Conservation (phyloP, 2,329 filamentous ascomycete genomes). For the Fonsecaea multimorphosa region DNA sequence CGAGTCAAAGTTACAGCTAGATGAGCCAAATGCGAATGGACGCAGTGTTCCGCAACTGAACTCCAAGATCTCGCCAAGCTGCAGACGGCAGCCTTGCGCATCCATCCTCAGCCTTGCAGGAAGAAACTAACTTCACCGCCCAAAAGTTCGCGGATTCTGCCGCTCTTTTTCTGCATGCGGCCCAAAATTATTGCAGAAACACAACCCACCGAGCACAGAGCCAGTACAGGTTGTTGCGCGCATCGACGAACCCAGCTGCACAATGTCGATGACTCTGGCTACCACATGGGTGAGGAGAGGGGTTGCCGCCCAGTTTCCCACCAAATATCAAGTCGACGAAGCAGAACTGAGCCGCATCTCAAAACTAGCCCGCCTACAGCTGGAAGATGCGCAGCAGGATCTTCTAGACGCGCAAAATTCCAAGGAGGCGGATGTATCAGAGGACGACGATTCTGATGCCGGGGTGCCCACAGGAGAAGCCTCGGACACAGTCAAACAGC, state of each 20-base stretch:
- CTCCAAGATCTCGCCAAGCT: constrained; percentile 1
- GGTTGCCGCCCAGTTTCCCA: constrained; percentile 75
- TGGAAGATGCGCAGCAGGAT: constrained; percentile 91
- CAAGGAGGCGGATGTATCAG: constrained; percentile 47
- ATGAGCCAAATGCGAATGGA: neutral
- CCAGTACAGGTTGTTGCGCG: neutral
- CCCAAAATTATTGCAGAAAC: constrained; percentile 1
- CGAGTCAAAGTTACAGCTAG: neutral
- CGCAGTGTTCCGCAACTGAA: neutral
- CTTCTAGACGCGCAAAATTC: constrained; percentile 54
- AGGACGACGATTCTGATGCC: constrained; percentile 38
- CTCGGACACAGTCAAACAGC: constrained; percentile 11
- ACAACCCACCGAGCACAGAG: neutral
- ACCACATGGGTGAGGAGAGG: constrained; percentile 78
- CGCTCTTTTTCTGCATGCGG: constrained; percentile 22
- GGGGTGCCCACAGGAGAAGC: constrained; percentile 29
- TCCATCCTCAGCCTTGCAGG: constrained; percentile 21
- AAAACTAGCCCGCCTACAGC: constrained; percentile 74
- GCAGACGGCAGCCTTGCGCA: constrained; percentile 5
- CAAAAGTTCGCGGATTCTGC: constrained; percentile 31
- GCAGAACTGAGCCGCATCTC: constrained; percentile 77
- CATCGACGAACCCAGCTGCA: constrained; percentile 11
- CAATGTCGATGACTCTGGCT: constrained; percentile 74
- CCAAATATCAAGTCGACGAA: constrained; percentile 77
- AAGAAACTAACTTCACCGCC: constrained; percentile 25